These are phyloP conservation scores for Ceratocystis colombiana DNA, from an alignment of 2,329 filamentous ascomycete species.

Conservation along the genomic window DNA sequence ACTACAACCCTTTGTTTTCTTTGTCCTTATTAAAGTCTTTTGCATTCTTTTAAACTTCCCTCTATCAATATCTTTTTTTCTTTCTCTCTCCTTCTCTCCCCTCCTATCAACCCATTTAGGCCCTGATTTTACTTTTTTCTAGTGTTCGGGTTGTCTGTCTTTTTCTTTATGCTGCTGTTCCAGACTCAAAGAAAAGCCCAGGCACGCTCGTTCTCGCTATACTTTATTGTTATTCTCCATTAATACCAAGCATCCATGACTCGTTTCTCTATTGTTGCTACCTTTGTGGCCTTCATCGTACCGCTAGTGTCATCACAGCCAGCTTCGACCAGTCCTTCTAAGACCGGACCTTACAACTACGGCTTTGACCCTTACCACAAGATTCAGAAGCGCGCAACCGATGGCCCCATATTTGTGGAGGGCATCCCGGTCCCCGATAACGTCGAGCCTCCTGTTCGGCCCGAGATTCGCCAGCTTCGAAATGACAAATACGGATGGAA, in stretches of 20 bases:
- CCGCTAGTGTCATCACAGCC: conserved; percentile 21
- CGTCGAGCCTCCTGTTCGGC: conserved; percentile 41
- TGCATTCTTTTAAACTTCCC: neutral
- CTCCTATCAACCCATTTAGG: neutral
- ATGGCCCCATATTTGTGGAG: conserved; percentile 18
- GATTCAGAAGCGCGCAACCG: conserved; percentile 11
- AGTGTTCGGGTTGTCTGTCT: conserved; percentile 15
- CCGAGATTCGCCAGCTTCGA: conserved; percentile 58
- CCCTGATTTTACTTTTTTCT: neutral
- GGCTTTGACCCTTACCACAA: conserved; percentile 20
- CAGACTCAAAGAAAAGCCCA: conserved; percentile 10
- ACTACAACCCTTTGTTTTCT: neutral
- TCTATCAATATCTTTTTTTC: neutral
- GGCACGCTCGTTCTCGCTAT: neutral
- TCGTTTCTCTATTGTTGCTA: conserved; percentile 17
- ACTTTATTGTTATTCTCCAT: conserved; percentile 15
- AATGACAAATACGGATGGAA: conserved; percentile 59
- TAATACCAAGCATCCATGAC: conserved; percentile 17
- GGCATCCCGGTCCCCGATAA: conserved; percentile 30
- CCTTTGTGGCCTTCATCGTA: conserved; percentile 12
- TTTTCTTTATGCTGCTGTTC: conserved; percentile 5
- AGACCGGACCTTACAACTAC: conserved; percentile 24
- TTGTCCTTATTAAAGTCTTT: neutral
- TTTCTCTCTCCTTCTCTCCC: neutral
- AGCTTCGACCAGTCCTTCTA: conserved; percentile 19